Evolutionary conservation across 1,139 yeast genomes (phyloP), one percentile per base, ranked within the genome.

Genomic region (Kurtzmaniella quercitrusa): DNA sequence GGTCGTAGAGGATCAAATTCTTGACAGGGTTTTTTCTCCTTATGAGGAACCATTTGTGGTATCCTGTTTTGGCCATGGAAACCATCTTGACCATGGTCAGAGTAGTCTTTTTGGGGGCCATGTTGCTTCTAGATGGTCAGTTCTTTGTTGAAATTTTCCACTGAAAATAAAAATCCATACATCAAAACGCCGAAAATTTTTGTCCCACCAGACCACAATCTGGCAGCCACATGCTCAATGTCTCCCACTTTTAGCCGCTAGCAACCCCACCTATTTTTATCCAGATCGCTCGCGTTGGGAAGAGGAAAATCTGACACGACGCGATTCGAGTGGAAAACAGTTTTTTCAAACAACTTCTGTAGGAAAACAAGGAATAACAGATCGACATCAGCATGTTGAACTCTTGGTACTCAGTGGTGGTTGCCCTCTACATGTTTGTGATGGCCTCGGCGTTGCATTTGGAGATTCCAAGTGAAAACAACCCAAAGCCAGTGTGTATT

Each of bases 11-110:
- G 41, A 91, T 85, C 62, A 89, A 93, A 44, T 82, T 82, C 51
- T 91, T 82, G 47, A 79, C 71, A 40, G 87, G 87, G 6, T 95
- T 81, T 41, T 86, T 81, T 70, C 97, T 82, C 44, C 93, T 94
- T 44, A 91, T 79, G 46, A 82, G 74, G 51, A 90, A 80, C 65
- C 91, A 85, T 60, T 94, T 80, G 61, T 81, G 80, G 62, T 76
- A 86, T 2, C 97, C 97, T 1, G 97, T 90, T 54, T 84, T 79
- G 24, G 97, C 97, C 1, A 93, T 76, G 1, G 96, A 88, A 2
- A 88, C 69, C 51, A 89, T 72, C 63, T 73, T 70, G 46, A 73
- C 73, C 78, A 73, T 73, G 40, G 77, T 72, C 48, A 68, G 70
- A 25, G 74, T 63, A 40, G 70, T 62, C 55, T 69, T 72, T 23